Conservation (phyloP, 2,329 filamentous ascomycete species). For the Colletotrichum destructivum region DNA sequence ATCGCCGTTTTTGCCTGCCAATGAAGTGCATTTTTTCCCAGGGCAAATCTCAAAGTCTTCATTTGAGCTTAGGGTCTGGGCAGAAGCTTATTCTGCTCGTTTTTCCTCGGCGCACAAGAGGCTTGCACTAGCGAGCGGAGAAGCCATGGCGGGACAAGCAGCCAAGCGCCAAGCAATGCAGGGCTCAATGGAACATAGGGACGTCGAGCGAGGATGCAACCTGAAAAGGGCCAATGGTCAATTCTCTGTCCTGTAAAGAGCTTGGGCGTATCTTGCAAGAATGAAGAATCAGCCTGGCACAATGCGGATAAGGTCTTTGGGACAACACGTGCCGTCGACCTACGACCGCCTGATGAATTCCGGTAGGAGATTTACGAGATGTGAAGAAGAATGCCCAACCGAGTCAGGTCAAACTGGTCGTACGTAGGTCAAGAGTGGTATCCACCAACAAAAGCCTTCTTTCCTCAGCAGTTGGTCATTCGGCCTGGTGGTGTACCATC, state of each 20-base stretch:
- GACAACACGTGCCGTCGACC: neutral
- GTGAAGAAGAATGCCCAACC: neutral
- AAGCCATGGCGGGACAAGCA: conserved; percentile 11
- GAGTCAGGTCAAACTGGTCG: neutral
- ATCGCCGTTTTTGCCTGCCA: neutral
- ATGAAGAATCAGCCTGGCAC: neutral
- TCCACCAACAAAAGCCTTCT: neutral
- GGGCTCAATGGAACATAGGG: conserved; percentile 12
- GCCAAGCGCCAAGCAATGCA: conserved; percentile 37
- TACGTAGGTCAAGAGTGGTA: too few relatives aligned
- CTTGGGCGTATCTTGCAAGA: conserved; percentile 24
- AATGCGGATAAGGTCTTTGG: conserved; percentile 33
- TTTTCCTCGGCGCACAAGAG: conserved; percentile 24
- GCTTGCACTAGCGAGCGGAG: conserved; percentile 24
- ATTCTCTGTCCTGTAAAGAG: conserved; percentile 3
- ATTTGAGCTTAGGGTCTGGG: conserved; percentile 16
- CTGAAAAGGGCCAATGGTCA: neutral
- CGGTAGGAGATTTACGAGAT: neutral
- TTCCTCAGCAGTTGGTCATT: neutral
- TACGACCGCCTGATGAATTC: neutral
- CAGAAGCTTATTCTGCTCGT: conserved; percentile 38
- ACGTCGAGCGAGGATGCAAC: conserved; percentile 19
- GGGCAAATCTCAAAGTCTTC: neutral
- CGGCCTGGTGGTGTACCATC: neutral
- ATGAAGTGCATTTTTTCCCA: neutral